Conservation (phyloP, 208 protist genomes). For the Trypanosoma boissoni region DNA sequence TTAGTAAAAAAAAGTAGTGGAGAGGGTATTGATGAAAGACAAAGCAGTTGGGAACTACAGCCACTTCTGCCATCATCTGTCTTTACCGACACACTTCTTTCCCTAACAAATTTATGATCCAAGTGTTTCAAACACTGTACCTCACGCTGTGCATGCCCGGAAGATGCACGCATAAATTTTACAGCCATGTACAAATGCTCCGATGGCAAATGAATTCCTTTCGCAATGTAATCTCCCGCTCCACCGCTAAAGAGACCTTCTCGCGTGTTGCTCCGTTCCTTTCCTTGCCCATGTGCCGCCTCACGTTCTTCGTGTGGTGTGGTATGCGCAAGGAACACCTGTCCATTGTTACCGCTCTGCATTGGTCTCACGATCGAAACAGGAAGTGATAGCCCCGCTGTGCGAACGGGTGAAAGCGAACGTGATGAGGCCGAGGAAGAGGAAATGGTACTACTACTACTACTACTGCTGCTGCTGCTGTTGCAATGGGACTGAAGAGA, state of each 20-base stretch:
- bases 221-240: background rate
- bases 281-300: constrained; percentile 1
- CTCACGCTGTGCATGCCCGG: constrained; percentile 22
- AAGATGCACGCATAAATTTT: constrained; percentile 19
- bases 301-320: constrained; percentile 5
- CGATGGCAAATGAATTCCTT: background rate
- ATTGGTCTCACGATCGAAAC: constrained; percentile 13
- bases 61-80: background rate
- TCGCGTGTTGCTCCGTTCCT: background rate
- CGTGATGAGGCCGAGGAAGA: constrained; percentile 20
- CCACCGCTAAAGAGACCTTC: background rate
- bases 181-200: constrained; percentile 15
- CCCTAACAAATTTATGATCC: constrained; percentile 5
- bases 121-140: constrained; percentile 23
- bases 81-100: background rate
- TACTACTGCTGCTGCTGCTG: background rate
- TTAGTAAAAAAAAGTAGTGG: constrained; percentile 27
- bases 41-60: background rate
- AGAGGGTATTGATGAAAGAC: constrained; percentile 10
- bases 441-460: background rate
- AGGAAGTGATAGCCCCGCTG: constrained; percentile 4
- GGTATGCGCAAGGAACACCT: constrained; percentile 25
- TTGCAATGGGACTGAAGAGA: background rate
- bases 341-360: constrained; percentile 27
- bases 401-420: constrained; percentile 7